Conservation (phyloP, 345 rosid genomes). For the Pistacia vera region DNA sequence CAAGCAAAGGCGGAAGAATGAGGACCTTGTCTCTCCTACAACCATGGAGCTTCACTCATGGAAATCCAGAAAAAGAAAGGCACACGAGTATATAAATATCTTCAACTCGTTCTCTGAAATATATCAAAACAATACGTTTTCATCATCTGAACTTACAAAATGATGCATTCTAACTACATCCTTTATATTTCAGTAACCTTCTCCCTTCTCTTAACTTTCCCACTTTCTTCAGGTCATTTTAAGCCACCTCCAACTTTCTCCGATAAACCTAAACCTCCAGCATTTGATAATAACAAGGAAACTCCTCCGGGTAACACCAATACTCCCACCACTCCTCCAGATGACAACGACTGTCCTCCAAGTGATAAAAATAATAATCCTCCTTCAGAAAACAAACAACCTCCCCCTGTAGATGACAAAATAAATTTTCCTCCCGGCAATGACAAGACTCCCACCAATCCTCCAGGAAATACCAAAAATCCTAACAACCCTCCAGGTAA, state of each 20-base stretch:
- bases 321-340: neutral
- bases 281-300: neutral
- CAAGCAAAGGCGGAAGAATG: neutral
- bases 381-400: too few species aligned
- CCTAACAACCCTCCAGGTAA: neutral
- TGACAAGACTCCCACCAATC: neutral
- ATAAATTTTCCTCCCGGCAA: neutral
- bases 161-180: neutral
- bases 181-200: neutral
- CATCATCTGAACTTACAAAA: neutral
- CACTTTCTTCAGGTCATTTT: neutral
- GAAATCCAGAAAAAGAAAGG: neutral
- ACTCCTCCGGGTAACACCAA: neutral
- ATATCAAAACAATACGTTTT: too few species aligned
- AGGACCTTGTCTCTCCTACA: constrained; percentile 6
- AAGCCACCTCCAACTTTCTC: neutral
- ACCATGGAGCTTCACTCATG: constrained; percentile 3
- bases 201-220: neutral
- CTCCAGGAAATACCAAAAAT: neutral
- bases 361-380: too few species aligned
- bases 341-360: neutral
- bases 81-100: neutral
- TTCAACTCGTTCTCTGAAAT: too few species aligned
- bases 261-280: neutral
- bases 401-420: too few species aligned